These are phyloP conservation scores for Suillus tomentosus DNA, from an alignment of 768 basidiomycete genomes.

Conservation along the genomic window DNA sequence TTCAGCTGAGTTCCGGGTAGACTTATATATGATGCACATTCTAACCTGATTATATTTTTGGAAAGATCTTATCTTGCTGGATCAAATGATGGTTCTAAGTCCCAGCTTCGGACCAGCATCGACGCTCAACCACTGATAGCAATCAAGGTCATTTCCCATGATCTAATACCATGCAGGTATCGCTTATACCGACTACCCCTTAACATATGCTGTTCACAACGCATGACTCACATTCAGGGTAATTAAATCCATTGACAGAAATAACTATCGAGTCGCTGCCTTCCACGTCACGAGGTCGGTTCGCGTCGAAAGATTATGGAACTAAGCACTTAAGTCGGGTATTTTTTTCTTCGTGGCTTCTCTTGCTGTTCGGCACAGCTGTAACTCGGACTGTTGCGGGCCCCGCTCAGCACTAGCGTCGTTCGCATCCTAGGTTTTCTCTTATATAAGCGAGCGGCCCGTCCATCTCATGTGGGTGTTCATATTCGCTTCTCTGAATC, in stretches of 20 bases:
- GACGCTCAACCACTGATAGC: too few relatives aligned
- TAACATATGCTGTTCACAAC: not conserved
- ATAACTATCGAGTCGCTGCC: not conserved
- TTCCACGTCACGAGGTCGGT: not conserved
- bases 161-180: too few relatives aligned
- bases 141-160: too few relatives aligned
- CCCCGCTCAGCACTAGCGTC: not conserved
- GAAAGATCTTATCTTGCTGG: not conserved
- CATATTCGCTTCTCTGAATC: not conserved
- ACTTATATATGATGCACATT: too few relatives aligned
- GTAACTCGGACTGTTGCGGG: not conserved
- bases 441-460: not conserved
- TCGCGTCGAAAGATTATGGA: not conserved
- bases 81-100: not conserved
- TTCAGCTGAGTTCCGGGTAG: too few relatives aligned
- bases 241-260: not conserved
- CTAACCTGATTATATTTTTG: too few relatives aligned
- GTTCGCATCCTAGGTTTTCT: not conserved
- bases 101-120: not conserved
- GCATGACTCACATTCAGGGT: not conserved
- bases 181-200: not conserved
- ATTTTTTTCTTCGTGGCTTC: not conserved
- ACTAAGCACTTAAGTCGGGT: not conserved
- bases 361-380: not conserved
- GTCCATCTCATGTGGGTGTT: not conserved